Base-by-base conservation (phyloP, 192 early-diverging fungal species). In the Mortierella antarctica region DNA sequence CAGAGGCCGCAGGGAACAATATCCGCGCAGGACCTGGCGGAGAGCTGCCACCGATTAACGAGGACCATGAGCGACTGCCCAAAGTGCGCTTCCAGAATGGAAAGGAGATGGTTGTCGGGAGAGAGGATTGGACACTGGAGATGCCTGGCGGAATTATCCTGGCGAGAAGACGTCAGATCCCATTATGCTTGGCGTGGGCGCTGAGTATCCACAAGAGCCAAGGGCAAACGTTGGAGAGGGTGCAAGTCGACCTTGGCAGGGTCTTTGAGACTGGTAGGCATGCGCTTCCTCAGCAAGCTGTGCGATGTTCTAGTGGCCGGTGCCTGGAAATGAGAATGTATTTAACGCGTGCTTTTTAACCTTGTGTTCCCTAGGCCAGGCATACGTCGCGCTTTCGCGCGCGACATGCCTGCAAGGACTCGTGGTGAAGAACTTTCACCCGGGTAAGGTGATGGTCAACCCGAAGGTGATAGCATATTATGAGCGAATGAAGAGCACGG, bases 181-280 rank as follows among this genome's bases (percentile, higher is more conserved):
- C 94, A 1, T 61, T 96, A 23, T 87, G 92, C 39, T 74, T 95
- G 20, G 93, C 94, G 2, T 96, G 95, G 95, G 92, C 94, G 3
- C 83, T 95, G 53, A 93, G 92, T 7, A 95, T 96, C 52, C 95
- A 96, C 71, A 96, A 96, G 76, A 89, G 90, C 70, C 94, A 96
- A 70, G 95, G 95, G 0, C 94, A 95, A 82, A 95, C 95, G 11
- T 84, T 96, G 13, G 91, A 94, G 42, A 83, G 88, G 21, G 87
- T 94, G 17, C 66, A 86, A 47, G 93, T 96, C n/a, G 92, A 96
- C 77, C 82, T 96, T 49, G 84, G 88, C n/a, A 84, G 87, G 55
- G 87, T 91, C 7, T 96, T 96, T 89, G 94, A 95, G 69, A 89
- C 88, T 63, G 95, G 84, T 83, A 81, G 15, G 42, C 31, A 31